phyloP scores from a whole-genome alignment of 768 basidiomycete genomes.

The Gloeopeniophorella convolvens region DNA sequence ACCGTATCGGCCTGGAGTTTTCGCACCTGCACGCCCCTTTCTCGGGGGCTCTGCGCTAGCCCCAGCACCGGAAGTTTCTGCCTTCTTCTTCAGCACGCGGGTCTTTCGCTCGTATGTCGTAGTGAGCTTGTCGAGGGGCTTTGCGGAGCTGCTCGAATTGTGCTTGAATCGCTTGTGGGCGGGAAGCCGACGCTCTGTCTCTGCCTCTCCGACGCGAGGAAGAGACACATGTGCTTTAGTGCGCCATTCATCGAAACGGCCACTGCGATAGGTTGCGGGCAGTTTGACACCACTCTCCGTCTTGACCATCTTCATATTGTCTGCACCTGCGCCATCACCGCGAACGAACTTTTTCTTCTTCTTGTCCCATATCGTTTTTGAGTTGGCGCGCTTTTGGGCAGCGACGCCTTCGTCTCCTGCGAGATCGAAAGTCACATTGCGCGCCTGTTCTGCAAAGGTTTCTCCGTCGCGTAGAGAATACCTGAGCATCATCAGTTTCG shows the following conservation, averaged over 20 bases:
- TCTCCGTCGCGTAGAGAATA: slow-evolving; percentile 88
- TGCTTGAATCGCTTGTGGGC: slow-evolving; percentile 61
- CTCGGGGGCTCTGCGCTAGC: slow-evolving; percentile 25
- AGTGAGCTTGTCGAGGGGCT: slow-evolving; percentile 70
- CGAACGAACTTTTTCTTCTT: slow-evolving; percentile 93
- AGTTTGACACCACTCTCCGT: slow-evolving; percentile 89
- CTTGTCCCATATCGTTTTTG: slow-evolving; percentile 80
- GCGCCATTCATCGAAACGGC: slow-evolving; percentile 95
- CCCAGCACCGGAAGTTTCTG: slow-evolving; percentile 25
- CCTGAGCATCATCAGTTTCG: slow-evolving; percentile 32
- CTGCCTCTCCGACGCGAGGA: slow-evolving; percentile 79
- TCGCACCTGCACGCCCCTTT: slow-evolving; percentile 23
- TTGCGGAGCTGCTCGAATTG: slow-evolving; percentile 53
- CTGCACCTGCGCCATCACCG: slow-evolving; percentile 78
- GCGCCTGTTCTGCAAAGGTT: slow-evolving; percentile 81
- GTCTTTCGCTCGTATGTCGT: slow-evolving; percentile 70
- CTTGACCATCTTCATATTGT: slow-evolving; percentile 89
- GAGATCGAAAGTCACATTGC: slow-evolving; percentile 74
- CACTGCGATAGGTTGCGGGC: slow-evolving; percentile 88
- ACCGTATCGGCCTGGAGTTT: slow-evolving; percentile 39
- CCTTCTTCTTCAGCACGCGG: slow-evolving; percentile 55
- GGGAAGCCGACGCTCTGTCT: slow-evolving; percentile 36
- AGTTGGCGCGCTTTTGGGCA: slow-evolving; percentile 46
- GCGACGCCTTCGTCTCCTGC: slow-evolving; percentile 66
- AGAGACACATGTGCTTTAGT: slow-evolving; percentile 64